Conservation (phyloP, 1,139 yeast species). For the Geotrichum carabidarum region DNA sequence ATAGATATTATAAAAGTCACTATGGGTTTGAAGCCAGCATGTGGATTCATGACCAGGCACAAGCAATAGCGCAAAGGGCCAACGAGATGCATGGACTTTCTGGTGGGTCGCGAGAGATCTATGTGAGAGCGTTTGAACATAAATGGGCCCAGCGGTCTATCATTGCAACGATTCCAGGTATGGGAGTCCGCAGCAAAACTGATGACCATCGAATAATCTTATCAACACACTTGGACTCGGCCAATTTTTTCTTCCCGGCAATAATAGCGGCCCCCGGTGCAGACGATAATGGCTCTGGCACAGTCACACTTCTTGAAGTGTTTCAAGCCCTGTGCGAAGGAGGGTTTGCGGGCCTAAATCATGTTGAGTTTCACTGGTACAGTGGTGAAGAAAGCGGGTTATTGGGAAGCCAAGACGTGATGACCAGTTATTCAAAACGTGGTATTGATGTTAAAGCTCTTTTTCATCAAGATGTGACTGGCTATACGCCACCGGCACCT, state of each 20-base stretch:
- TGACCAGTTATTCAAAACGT: constrained; percentile 38
- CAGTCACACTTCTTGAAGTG: constrained; percentile 71
- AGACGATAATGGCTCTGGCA: constrained; percentile 91
- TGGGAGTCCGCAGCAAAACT: constrained; percentile 24
- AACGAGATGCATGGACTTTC: constrained; percentile 45
- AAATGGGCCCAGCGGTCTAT: constrained; percentile 29
- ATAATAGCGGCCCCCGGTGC: constrained; percentile 85
- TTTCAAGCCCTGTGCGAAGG: constrained; percentile 50
- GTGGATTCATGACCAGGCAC: constrained; percentile 58
- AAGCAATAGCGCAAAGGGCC: constrained; percentile 41
- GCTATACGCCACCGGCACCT: constrained; percentile 49
- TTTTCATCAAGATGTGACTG: constrained; percentile 96
- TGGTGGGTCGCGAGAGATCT: constrained; percentile 40
- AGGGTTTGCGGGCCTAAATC: constrained; percentile 57
- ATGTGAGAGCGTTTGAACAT: constrained; percentile 13
- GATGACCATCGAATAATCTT: constrained; percentile 51
- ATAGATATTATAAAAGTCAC: constrained; percentile 59
- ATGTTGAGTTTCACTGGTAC: constrained; percentile 88
- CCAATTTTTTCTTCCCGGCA: constrained; percentile 68
- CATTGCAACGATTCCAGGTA: constrained; percentile 45
- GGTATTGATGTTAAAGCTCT: constrained; percentile 58
- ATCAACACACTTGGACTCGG: constrained; percentile 89
- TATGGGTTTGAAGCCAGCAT: constrained; percentile 66
- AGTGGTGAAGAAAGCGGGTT: constrained; percentile 94
- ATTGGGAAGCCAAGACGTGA: constrained; percentile 78